Percentiles rank a stretch among this genome's conserved stretches.
Evolutionary conservation across 2,329 filamentous ascomycete genomes (phyloP).

Genomic region (Phaeoacremonium minimum): DNA sequence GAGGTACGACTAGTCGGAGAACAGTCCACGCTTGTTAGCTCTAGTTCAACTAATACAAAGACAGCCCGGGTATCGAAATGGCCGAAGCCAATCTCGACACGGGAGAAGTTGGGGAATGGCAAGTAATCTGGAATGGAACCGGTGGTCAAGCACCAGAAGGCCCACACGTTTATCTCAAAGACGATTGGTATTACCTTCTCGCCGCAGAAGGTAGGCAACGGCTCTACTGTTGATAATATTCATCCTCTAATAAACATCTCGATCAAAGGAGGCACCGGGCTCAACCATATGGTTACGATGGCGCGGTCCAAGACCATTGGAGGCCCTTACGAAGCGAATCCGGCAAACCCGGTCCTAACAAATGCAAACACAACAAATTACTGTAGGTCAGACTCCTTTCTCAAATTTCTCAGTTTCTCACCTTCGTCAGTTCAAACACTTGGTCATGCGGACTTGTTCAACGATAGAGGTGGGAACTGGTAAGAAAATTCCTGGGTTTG

Average conservation of each 20-base stretch:
- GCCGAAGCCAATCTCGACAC: slow-evolving; percentile 33
- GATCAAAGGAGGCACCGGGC: slow-evolving; percentile 36
- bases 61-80: slow-evolving; percentile 32
- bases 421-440: slow-evolving; percentile 40
- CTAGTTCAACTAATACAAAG: slow-evolving; percentile 1
- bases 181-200: slow-evolving; percentile 48
- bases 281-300: slow-evolving; percentile 43
- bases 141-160: slow-evolving; percentile 43
- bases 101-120: slow-evolving; percentile 30
- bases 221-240: background rate
- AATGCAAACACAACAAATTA: slow-evolving; percentile 36
- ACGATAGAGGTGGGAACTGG: slow-evolving; percentile 36
- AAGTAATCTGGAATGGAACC: slow-evolving; percentile 42
- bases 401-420: slow-evolving; percentile 1
- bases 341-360: slow-evolving; percentile 39
- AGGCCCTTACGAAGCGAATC: slow-evolving; percentile 39
- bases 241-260: background rate
- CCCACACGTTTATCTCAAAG: slow-evolving; percentile 48
- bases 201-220: slow-evolving; percentile 47
- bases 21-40: too few relatives aligned
- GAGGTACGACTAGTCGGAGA: too few relatives aligned
- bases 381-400: slow-evolving; percentile 21
- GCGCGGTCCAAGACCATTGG: slow-evolving; percentile 33
- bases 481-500: too few relatives aligned
- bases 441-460: slow-evolving; percentile 53